Evolutionary conservation across 345 rosid species (phyloP).

Genomic region (Eutrema heterophyllum): DNA sequence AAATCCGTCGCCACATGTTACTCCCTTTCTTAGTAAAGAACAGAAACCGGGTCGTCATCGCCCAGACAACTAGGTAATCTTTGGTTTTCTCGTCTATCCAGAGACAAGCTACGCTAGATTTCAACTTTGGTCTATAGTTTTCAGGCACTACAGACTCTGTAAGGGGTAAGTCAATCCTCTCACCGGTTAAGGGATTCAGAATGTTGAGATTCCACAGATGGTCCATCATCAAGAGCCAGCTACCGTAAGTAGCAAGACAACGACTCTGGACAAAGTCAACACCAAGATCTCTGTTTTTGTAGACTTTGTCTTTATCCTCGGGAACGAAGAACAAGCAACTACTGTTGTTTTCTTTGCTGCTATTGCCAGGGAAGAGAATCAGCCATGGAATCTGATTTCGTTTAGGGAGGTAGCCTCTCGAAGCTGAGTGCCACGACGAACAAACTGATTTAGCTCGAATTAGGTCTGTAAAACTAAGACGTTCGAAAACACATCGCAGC

Average conservation of each 20-base stretch:
- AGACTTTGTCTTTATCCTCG: not conserved
- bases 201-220: not conserved
- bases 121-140: not conserved
- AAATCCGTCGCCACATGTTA: not conserved
- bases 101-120: not conserved
- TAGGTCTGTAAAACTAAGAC: not conserved
- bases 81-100: conserved; percentile 2
- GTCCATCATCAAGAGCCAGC: conserved; percentile 10
- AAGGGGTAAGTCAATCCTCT: not conserved
- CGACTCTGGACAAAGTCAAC: not conserved
- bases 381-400: conserved; percentile 20
- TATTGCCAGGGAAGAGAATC: not conserved
- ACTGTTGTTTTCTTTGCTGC: not conserved
- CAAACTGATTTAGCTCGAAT: conserved; percentile 14
- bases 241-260: not conserved
- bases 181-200: not conserved
- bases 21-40: not conserved
- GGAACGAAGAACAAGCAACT: not conserved
- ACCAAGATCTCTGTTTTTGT: conserved; percentile 3
- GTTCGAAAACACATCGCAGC: not conserved
- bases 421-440: conserved; percentile 10
- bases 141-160: too few species aligned
- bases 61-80: not conserved
- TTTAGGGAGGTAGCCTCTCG: not conserved
- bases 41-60: fast-evolving